phyloP scores from a whole-genome alignment of 495 filamentous ascomycete genomes.

The Penicillium cataractarum region DNA sequence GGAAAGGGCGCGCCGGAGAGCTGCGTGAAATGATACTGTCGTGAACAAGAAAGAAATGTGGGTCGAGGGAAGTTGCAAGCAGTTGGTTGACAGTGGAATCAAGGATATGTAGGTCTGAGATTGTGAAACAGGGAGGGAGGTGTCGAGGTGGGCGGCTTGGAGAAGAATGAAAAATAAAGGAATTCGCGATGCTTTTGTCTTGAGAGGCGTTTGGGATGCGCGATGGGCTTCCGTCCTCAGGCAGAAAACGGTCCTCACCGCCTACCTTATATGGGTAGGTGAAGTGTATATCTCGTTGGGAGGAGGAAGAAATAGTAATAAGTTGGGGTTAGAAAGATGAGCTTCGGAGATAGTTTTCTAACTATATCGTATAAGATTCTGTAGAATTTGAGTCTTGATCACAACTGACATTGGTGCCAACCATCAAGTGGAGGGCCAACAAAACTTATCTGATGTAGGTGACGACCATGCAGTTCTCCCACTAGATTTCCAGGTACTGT shows the following conservation, averaged over 20 bases:
- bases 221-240: background rate
- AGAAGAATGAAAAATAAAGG: constrained; percentile 1
- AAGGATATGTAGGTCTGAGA: background rate
- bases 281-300: background rate
- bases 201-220: constrained; percentile 8
- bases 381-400: background rate
- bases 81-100: background rate
- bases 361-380: no score
- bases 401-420: background rate
- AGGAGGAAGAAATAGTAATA: background rate
- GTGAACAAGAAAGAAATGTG: background rate
- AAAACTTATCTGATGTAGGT: background rate
- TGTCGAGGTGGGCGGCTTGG: constrained; percentile 2
- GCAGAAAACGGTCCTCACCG: constrained; percentile 9
- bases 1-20: constrained; percentile 27
- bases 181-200: constrained; percentile 4
- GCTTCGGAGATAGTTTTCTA: no score
- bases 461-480: background rate
- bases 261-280: background rate
- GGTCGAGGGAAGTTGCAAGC: background rate
- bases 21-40: background rate
- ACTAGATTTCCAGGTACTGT: background rate
- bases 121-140: background rate
- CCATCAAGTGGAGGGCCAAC: background rate
- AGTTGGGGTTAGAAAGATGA: no score